A percentile compares a stretch with the other conserved stretches of the same genome.
Conservation (phyloP, 164 flowering plant genomes). For the Berberis thunbergii region DNA sequence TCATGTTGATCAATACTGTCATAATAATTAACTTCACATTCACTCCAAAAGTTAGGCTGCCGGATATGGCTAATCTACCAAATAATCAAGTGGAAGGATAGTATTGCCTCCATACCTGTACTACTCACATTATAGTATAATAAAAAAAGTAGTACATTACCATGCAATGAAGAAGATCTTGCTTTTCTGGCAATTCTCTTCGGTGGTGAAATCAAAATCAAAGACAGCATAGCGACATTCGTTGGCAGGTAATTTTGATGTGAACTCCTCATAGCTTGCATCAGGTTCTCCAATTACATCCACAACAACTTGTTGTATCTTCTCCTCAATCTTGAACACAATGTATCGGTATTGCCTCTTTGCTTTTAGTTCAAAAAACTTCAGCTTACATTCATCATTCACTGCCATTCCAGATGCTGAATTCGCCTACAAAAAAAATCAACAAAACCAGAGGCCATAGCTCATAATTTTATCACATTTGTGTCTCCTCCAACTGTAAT, state of each 20-base stretch:
- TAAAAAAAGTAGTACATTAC: too few relatives aligned
- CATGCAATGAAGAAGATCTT: conserved; percentile 39
- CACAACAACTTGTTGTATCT: conserved; percentile 47
- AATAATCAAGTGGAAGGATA: too few relatives aligned
- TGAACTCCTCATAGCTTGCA: conserved; percentile 57
- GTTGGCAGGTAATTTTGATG: conserved; percentile 43
- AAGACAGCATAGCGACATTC: conserved; percentile 80
- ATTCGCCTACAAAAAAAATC: conserved; percentile 35
- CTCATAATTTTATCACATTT: too few relatives aligned
- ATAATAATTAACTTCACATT: too few relatives aligned
- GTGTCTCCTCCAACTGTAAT: too few relatives aligned
- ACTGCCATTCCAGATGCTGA: conserved; percentile 87
- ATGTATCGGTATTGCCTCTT: conserved; percentile 63
- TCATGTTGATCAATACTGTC: too few relatives aligned
- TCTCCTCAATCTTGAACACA: conserved; percentile 55
- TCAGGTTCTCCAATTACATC: conserved; percentile 56
- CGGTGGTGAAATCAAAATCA: conserved; percentile 68
- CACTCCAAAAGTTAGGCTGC: too few relatives aligned
- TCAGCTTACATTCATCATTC: conserved; percentile 60
- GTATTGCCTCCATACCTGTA: too few relatives aligned
- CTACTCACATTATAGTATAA: too few relatives aligned
- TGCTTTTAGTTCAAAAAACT: conserved; percentile 61
- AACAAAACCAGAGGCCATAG: too few relatives aligned
- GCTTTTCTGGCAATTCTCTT: conserved; percentile 51
- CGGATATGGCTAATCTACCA: too few relatives aligned